Base-by-base conservation (phyloP, 495 filamentous ascomycete species). In the Jackrogersella multiformis region DNA sequence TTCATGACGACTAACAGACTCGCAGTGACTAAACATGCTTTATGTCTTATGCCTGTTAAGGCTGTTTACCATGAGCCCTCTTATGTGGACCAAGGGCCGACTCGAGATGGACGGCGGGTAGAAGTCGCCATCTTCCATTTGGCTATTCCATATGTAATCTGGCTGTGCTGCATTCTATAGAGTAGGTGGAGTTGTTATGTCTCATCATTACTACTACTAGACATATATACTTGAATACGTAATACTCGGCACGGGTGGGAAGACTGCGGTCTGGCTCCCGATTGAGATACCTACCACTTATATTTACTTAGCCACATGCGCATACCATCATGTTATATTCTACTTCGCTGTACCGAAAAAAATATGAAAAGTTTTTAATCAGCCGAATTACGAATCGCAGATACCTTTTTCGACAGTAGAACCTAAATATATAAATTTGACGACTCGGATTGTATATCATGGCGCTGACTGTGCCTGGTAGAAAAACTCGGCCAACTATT, bases 11-110 rank as follows among this genome's bases (percentile, higher is more conserved):
- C 66, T 69, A 69, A 69, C 60, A 20, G 2, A 26, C 9, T 12
- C 16, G 42, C 18, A 69, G 66, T 52, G 67, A 70, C 15, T 70
- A 48, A 69, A 69, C 13, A 12, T 34, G 38, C 21, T 21, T 56
- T 44, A 5, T 26, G 2, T 56, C 26, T 46, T 35, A 16, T 41
- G 26, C 26, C 23, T 13, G 8, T 15, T 5, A 64, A 5, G 16
- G 24, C 41, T 18, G 34, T 26, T 42, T 42, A 24, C 18, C 44
- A 46, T 16, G 39, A 20, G 20, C 39, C 35, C 46, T 36, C 38
- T 35, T 49, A 8, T n/a, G 20, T 13, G 35, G 34, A 48, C 21
- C n/a, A 24, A 42, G 35, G 18, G 10, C 21, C 36, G 23, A 39
- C 18, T 39, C 8, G 48, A 21, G 12, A 20, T 44, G n/a, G 34